These are phyloP conservation scores for Candida cerambycidarum DNA, from an alignment of 805 yeast genomes.

Conservation along the genomic window DNA sequence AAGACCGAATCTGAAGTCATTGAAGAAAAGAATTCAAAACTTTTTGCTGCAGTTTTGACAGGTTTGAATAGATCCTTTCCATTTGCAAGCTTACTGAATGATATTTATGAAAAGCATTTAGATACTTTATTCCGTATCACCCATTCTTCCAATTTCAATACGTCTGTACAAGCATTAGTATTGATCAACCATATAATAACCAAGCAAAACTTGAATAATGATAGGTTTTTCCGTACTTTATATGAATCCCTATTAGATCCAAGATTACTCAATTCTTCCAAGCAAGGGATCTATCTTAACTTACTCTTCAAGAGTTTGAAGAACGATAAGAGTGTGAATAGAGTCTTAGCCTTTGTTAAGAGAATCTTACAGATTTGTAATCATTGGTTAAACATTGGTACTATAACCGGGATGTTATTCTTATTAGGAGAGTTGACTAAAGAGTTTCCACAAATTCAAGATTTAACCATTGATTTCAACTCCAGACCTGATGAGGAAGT, in stretches of 20 bases:
- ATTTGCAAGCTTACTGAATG: constrained; percentile 71
- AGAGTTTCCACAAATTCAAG: constrained; percentile 62
- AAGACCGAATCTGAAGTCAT: constrained; percentile 62
- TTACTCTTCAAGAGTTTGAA: constrained; percentile 81
- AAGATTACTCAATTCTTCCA: constrained; percentile 80
- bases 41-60: constrained; percentile 87
- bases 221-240: constrained; percentile 80
- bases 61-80: constrained; percentile 97
- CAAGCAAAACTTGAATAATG: constrained; percentile 54
- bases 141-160: constrained; percentile 90
- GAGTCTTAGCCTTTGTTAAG: constrained; percentile 88
- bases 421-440: constrained; percentile 69
- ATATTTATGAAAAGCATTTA: constrained; percentile 71
- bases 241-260: constrained; percentile 88
- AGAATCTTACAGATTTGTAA: constrained; percentile 82
- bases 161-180: constrained; percentile 88
- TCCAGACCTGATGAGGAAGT: constrained; percentile 44
- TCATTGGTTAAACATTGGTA: constrained; percentile 86
- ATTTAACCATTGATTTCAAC: constrained; percentile 53
- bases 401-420: constrained; percentile 78
- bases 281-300: constrained; percentile 89
- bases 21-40: constrained; percentile 79
- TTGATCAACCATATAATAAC: constrained; percentile 78
- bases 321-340: constrained; percentile 56
- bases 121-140: constrained; percentile 86